Percentiles rank a stretch among this genome's conserved stretches.
Conservation (phyloP, 192 early-diverging fungal species). For the Mortierella antarctica region DNA sequence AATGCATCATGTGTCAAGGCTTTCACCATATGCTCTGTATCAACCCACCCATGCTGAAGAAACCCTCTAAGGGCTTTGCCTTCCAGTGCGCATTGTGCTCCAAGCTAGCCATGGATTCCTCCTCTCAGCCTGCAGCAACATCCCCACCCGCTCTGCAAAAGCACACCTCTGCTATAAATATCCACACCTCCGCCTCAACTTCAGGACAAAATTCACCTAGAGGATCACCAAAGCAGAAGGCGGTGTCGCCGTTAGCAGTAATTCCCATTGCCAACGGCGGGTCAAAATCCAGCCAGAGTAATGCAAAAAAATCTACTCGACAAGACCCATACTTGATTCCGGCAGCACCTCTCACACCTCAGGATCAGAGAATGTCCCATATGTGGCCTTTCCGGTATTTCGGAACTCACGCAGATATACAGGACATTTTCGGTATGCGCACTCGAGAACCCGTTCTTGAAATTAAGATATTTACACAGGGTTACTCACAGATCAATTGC, state of each 20-base stretch:
- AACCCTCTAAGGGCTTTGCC: conserved; percentile 87
- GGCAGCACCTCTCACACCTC: conserved; percentile 50
- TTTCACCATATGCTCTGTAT: conserved; percentile 87
- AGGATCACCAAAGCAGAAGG: conserved; percentile 43
- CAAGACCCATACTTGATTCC: neutral
- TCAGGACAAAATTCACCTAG: conserved; percentile 47
- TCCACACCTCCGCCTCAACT: conserved; percentile 28
- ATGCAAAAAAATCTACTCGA: neutral
- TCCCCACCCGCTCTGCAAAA: conserved; percentile 7
- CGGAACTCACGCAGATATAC: conserved; percentile 81
- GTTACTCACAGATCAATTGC: neutral
- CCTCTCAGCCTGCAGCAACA: conserved; percentile 6
- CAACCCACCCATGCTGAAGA: conserved; percentile 78
- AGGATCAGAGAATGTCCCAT: conserved; percentile 64
- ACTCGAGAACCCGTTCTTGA: neutral
- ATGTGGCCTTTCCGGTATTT: conserved; percentile 94
- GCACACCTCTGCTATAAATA: neutral
- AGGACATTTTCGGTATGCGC: conserved; percentile 71
- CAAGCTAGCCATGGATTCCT: conserved; percentile 41
- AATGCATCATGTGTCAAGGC: conserved; percentile 80
- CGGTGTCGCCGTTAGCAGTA: conserved; percentile 26
- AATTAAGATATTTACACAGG: neutral
- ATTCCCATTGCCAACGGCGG: conserved; percentile 30
- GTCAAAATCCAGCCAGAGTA: neutral
- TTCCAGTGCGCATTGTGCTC: conserved; percentile 88